A percentile compares a stretch with the other conserved stretches of the same genome.
Evolutionary conservation across 805 yeast genomes (phyloP).

Genomic region (Candida krabiensis): DNA sequence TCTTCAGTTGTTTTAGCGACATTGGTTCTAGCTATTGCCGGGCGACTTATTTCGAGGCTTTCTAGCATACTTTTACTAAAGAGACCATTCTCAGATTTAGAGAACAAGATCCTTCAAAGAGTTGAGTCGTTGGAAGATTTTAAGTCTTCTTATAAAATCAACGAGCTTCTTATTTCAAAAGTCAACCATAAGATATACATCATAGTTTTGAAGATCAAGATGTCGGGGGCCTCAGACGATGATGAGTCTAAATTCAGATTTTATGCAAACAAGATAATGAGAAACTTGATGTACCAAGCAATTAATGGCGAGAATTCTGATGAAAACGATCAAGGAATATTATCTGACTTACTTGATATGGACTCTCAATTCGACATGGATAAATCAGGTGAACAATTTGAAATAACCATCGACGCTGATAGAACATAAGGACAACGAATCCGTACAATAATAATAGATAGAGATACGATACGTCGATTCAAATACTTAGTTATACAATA

Average conservation of each 20-base stretch:
- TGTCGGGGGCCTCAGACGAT: constrained; percentile 72
- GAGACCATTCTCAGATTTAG: constrained; percentile 46
- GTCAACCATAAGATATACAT: constrained; percentile 62
- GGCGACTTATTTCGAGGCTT: constrained; percentile 45
- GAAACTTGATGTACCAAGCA: constrained; percentile 30
- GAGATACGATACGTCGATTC: too few relatives aligned
- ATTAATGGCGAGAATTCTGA: constrained; percentile 11
- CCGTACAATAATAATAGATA: too few relatives aligned
- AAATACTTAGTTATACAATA: constrained; percentile 4
- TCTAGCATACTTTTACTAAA: constrained; percentile 55
- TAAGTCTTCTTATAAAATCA: constrained; percentile 48
- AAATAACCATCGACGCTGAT: constrained; percentile 44
- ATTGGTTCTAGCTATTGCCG: constrained; percentile 25
- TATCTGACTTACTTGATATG: constrained; percentile 23
- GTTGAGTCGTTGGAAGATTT: constrained; percentile 53
- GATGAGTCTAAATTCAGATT: constrained; percentile 60
- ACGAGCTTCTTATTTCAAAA: constrained; percentile 54
- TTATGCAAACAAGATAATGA: constrained; percentile 46
- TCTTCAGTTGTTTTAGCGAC: constrained; percentile 29
- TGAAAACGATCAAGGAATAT: constrained; percentile 15
- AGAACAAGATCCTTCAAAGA: constrained; percentile 39
- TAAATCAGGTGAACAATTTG: constrained; percentile 33
- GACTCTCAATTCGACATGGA: constrained; percentile 30
- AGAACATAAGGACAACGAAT: constrained; percentile 18
- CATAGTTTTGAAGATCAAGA: constrained; percentile 51